Conservation (phyloP, 2,329 filamentous ascomycete genomes). For the Fusarium sarcochroum region DNA sequence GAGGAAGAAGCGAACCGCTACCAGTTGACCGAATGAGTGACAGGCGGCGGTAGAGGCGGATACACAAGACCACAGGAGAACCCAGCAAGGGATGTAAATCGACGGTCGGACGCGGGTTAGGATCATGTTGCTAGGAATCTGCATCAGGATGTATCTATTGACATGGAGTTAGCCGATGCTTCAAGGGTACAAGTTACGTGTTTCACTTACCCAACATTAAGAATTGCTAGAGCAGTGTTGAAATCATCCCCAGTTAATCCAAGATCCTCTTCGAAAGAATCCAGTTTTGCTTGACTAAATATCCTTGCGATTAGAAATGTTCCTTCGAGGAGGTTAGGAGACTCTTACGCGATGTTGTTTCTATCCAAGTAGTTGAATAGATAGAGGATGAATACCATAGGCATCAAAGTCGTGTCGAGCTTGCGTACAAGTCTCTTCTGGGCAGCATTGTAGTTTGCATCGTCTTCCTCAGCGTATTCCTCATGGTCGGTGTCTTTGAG, state of each 20-base stretch:
- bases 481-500: too few species aligned
- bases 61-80: slow-evolving; percentile 38
- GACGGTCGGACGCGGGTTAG: slow-evolving; percentile 28
- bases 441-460: too few species aligned
- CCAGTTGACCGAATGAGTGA: slow-evolving; percentile 11
- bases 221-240: slow-evolving; percentile 44
- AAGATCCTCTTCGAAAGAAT: slow-evolving; percentile 43
- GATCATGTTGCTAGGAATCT: slow-evolving; percentile 22
- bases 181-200: too few species aligned
- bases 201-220: slow-evolving; percentile 32
- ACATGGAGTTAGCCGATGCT: neutral
- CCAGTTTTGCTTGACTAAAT: slow-evolving; percentile 45
- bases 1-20: slow-evolving; percentile 33
- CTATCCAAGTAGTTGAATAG: slow-evolving; percentile 47
- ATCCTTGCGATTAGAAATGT: neutral
- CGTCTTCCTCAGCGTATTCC: too few species aligned
- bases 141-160: slow-evolving; percentile 24
- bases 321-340: neutral
- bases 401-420: slow-evolving; percentile 47
- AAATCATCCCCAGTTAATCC: slow-evolving; percentile 41
- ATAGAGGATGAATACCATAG: slow-evolving; percentile 45
- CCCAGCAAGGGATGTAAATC: slow-evolving; percentile 33
- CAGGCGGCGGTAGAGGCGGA: slow-evolving; percentile 35
- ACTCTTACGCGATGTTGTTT: slow-evolving; percentile 43
- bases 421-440: slow-evolving; percentile 42